Conservation (phyloP, 1,284 basidiomycete species). For the Chiua sp. region DNA sequence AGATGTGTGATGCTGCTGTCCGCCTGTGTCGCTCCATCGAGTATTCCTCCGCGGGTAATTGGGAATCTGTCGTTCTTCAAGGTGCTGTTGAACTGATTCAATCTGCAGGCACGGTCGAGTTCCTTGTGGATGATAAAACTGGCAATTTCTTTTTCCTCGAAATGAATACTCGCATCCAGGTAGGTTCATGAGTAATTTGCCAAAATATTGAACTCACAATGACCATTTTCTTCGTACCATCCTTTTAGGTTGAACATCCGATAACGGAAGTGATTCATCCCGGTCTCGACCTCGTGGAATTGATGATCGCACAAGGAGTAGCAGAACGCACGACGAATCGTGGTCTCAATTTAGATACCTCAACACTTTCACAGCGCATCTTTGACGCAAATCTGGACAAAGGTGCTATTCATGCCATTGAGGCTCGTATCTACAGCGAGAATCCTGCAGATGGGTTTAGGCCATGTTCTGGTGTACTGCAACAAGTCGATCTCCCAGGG, state of each 20-base stretch:
- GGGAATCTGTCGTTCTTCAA: too few species aligned
- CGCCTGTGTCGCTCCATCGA: slow-evolving; percentile 54
- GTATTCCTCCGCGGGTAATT: slow-evolving; percentile 62
- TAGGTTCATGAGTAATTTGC: slow-evolving; percentile 20
- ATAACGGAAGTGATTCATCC: slow-evolving; percentile 66
- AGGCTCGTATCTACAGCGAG: slow-evolving; percentile 71
- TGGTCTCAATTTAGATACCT: slow-evolving; percentile 19
- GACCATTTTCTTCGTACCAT: too few species aligned
- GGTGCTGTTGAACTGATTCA: not conserved
- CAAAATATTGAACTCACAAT: too few species aligned
- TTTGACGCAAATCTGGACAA: slow-evolving; percentile 25
- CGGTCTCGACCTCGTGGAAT: slow-evolving; percentile 65
- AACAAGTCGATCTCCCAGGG: slow-evolving; percentile 52
- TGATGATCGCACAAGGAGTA: slow-evolving; percentile 67
- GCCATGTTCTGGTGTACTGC: slow-evolving; percentile 68
- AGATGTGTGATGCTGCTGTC: slow-evolving; percentile 60
- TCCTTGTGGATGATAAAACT: slow-evolving; percentile 62
- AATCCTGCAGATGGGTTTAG: slow-evolving; percentile 63
- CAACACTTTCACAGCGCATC: slow-evolving; percentile 27
- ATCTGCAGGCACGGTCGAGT: slow-evolving; percentile 65
- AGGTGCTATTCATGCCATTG: slow-evolving; percentile 53
- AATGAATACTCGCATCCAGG: slow-evolving; percentile 76
- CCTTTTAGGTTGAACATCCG: slow-evolving; percentile 65
- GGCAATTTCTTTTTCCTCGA: slow-evolving; percentile 74
- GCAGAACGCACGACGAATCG: slow-evolving; percentile 34